phyloP scores from a whole-genome alignment of 2,329 filamentous ascomycete genomes.

The Raffaelea arxii region DNA sequence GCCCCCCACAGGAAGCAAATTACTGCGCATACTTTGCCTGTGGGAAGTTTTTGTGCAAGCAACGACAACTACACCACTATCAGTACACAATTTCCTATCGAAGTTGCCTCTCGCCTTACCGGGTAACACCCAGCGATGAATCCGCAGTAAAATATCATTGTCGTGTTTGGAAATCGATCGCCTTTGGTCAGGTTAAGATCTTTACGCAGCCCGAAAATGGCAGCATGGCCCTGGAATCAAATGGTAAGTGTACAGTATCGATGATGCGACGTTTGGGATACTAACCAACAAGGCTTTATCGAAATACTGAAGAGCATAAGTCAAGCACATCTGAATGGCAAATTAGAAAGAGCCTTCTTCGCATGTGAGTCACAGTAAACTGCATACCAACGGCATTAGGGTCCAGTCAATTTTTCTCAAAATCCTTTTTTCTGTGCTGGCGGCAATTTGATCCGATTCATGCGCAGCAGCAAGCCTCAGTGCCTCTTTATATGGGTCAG shows the following conservation, averaged over 20 bases:
- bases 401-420: conserved; percentile 28
- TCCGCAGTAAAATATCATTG: conserved; percentile 38
- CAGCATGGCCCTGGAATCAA: not conserved
- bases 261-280: conserved; percentile 12
- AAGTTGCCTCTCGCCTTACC: conserved; percentile 1
- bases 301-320: conserved; percentile 9
- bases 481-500: not conserved
- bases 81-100: not conserved
- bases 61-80: conserved; percentile 1
- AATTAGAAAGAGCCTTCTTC: not conserved
- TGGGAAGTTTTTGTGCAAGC: conserved; percentile 32
- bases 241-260: not conserved
- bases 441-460: not conserved
- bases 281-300: conserved; percentile 23
- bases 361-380: not conserved
- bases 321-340: conserved; percentile 7
- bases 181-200: conserved; percentile 29
- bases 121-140: conserved; percentile 38
- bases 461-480: not conserved
- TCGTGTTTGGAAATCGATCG: conserved; percentile 31
- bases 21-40: conserved; percentile 32
- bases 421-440: conserved; percentile 1
- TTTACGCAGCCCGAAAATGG: conserved; percentile 27
- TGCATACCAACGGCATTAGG: conserved; percentile 31
- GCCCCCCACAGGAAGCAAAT: conserved; percentile 27